Evolutionary conservation across 768 basidiomycete genomes (phyloP).

Genomic region (Leccinum disarticulatum): DNA sequence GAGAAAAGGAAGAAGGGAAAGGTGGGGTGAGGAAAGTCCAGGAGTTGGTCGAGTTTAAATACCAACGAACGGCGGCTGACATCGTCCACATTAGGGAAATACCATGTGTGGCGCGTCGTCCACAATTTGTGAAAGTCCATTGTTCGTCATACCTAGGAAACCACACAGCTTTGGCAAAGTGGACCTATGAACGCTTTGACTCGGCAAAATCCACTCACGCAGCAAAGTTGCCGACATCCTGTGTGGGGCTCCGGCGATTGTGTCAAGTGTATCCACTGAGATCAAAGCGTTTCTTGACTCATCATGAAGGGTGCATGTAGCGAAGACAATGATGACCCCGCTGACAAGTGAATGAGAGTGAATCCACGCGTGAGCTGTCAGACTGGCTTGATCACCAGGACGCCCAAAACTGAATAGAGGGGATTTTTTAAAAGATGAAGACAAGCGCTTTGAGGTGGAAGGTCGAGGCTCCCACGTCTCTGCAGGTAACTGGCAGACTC

Average conservation of each 20-base stretch:
- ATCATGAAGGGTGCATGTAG: not conserved
- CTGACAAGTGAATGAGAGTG: no score
- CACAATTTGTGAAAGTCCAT: not conserved
- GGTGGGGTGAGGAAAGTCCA: not conserved
- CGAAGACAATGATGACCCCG: not conserved
- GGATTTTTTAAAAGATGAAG: no score
- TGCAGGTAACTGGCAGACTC: no score
- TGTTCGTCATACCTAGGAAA: not conserved
- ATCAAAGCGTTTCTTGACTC: not conserved
- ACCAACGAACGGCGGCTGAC: conserved; percentile 14
- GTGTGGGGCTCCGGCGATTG: not conserved
- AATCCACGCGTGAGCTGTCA: no score
- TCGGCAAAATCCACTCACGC: not conserved
- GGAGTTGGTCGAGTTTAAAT: conserved; percentile 8
- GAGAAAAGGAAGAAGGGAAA: not conserved
- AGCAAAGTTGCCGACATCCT: not conserved
- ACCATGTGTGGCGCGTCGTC: conserved; percentile 3
- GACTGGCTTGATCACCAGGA: not conserved
- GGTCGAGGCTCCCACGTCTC: no score
- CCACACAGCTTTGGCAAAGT: not conserved
- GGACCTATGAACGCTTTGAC: conserved; percentile 1
- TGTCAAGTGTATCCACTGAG: not conserved
- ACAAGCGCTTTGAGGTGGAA: no score
- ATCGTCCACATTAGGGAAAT: not conserved
- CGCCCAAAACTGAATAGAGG: no score